Conservation (phyloP, 129 eudicot genomes). For the Apium graveolens region DNA sequence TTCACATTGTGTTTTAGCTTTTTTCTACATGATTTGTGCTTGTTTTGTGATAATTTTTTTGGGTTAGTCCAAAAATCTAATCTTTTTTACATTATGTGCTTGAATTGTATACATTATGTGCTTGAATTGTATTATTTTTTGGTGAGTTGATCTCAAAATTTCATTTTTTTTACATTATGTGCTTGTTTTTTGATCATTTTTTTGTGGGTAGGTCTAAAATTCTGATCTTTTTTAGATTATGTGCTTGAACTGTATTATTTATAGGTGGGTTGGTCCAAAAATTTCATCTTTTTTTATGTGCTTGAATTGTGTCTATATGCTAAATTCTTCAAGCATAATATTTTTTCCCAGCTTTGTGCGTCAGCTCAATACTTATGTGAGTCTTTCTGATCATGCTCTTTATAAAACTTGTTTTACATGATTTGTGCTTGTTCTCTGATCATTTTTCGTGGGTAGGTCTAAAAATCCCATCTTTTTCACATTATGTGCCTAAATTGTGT, state of each 20-base stretch:
- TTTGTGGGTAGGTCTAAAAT: too few relatives aligned
- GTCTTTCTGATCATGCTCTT: constrained; percentile 14
- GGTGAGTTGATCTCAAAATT: not conserved
- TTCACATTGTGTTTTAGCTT: not conserved
- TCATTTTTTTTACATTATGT: not conserved
- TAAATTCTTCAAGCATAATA: constrained; percentile 64
- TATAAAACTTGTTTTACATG: not conserved
- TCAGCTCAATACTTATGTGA: constrained; percentile 92
- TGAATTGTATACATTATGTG: too few relatives aligned
- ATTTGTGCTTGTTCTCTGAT: not conserved
- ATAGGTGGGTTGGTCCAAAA: not conserved
- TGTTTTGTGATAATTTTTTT: not conserved
- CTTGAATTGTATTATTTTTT: not conserved
- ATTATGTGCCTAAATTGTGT: not conserved
- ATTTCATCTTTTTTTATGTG: not conserved
- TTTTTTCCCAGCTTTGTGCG: constrained; percentile 90
- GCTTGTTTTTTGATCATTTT: not conserved
- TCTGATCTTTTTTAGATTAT: too few relatives aligned
- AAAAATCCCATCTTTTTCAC: not conserved
- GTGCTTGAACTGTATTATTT: not conserved
- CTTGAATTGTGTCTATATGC: constrained; percentile 28
- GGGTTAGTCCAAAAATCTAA: not conserved
- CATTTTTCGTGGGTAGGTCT: not conserved
- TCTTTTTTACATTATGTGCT: not conserved
- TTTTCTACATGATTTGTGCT: not conserved